Evolutionary conservation across 2,329 filamentous ascomycete genomes (phyloP).

Genomic region (Colletotrichum sojae): DNA sequence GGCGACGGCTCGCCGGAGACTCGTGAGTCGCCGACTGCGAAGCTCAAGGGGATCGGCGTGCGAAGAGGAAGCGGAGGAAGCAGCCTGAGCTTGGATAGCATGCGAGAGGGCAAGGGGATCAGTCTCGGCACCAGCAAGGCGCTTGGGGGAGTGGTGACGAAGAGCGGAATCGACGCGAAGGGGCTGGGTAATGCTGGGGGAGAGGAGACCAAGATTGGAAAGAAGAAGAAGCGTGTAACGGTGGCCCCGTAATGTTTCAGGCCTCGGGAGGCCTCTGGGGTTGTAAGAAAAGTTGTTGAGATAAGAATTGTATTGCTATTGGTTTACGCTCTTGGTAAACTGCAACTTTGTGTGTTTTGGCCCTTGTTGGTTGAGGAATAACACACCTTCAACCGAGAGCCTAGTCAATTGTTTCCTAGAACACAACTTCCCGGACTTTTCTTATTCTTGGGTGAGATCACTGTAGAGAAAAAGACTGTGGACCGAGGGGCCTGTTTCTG

Average conservation of each 20-base stretch:
- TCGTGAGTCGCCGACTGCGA: constrained; percentile 43
- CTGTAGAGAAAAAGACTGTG: too few species aligned
- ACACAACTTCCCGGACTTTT: too few species aligned
- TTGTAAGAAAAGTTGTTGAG: constrained; percentile 13
- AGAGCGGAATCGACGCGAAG: constrained; percentile 43
- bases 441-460: too few species aligned
- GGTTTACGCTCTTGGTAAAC: background rate
- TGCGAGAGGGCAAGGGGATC: constrained; percentile 56
- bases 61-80: constrained; percentile 50
- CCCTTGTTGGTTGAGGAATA: too few species aligned
- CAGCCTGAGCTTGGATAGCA: constrained; percentile 57
- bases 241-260: constrained; percentile 32
- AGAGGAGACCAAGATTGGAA: constrained; percentile 36
- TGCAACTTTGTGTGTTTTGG: too few species aligned
- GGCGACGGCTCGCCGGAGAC: constrained; percentile 30
- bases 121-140: constrained; percentile 55
- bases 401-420: too few species aligned
- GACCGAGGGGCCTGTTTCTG: too few species aligned
- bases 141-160: constrained; percentile 53
- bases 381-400: too few species aligned
- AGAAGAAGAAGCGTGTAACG: constrained; percentile 40
- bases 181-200: constrained; percentile 37
- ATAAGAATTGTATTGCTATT: constrained; percentile 6
- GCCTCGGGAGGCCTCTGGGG: background rate
- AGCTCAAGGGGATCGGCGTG: constrained; percentile 48